Evolutionary conservation across 2,329 filamentous ascomycete genomes (phyloP), one percentile per base, ranked within the genome.

Genomic region (Xylariaceae sp.): DNA sequence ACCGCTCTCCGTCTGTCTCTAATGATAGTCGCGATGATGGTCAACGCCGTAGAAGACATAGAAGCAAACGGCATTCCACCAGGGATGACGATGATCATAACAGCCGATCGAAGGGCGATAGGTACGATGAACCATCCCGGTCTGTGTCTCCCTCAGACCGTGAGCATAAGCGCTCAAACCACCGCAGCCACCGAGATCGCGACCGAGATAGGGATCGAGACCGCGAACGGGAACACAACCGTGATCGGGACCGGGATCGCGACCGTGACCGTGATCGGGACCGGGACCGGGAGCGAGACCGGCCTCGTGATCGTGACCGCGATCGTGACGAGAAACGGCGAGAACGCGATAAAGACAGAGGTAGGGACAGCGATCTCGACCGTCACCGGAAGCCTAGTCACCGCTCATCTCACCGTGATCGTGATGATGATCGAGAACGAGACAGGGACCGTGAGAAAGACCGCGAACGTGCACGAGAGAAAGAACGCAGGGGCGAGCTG

Each of bases 91-190:
- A 78, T 53, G 77, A 81, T 50, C 67, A 70, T 53, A 74, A 69
- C 63, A 68, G 71, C 47, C 72, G 72, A 44, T 65, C 74, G 49
- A 72, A 75, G 61, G 73, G 73, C 64, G 74, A 78, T 52, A 77
- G 77, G 64, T 68, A 78, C 65, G 75, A 77, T 10, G 81, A 85
- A 52, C 80, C 82, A 54, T 85, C 86, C 0, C 80, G 87, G 59
- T 90, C 88, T 4, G 79, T 80, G 4, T 90, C 89, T 2, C 82
- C 82, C 1, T 82, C 53, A 50, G 75, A 74, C 66, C 76, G 72
- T 56, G 76, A 79, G 18, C 74, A 76, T 78, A 77, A 68, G 72
- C 73, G 69, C 75, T 80, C 56, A 73, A 77, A 66, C 72, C 79
- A 61, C 74, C 80, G 44, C 77, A 84, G 68, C 54, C 68, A 68